Base-by-base conservation (phyloP, 306 rosid species). In the Acacia melanoxylon region DNA sequence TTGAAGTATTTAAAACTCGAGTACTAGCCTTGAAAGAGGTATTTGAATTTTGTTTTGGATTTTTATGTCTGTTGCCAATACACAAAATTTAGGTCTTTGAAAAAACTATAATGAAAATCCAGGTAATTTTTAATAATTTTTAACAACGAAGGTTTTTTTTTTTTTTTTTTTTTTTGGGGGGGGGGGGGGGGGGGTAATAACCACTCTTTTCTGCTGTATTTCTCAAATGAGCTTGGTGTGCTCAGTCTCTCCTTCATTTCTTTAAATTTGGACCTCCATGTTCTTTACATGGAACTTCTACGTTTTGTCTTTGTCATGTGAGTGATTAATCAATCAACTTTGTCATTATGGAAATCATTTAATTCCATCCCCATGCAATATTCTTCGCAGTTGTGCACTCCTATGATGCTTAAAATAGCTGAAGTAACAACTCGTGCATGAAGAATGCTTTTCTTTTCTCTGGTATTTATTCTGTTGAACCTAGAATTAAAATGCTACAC, bases 21-120 rank as follows among this genome's bases (percentile, higher is more conserved):
- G 35, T 89, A 29, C 85, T 58, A 29, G 83, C 87, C 84, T 87
- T 93, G 68, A 86, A 93, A 79, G 88, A 95, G 97, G 97, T 94
- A 82, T 25, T 49, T 63, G 24, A 72, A 27, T 52, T 74, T 52
- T 58, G 8, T 63, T 58, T 66, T 14, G 65, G 46, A 14, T 22
- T 52, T 33, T 17, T 19, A 10, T 78, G 22, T 75, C 10, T 63
- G 19, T 15, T 49, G 4, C 16, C 54, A 49, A 5, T 49, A 14
- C 20, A 14, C 19, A 49, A 49, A 4, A 15, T 49, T 0, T 15
- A 48, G 4, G 1, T 15, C 15, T 49, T 49, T 45, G 1, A 42
- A 42, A 45, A 46, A 46, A 3, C 15, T 48, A 48, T 13, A 48
- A 48, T 15, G 0, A 15, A 49, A 49, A 15, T 49, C 20, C 20